Percentiles rank a stretch among this genome's conserved stretches.
Conservation (phyloP, 108 stramenopile species). For the Cyclostephanos tholiformis region DNA sequence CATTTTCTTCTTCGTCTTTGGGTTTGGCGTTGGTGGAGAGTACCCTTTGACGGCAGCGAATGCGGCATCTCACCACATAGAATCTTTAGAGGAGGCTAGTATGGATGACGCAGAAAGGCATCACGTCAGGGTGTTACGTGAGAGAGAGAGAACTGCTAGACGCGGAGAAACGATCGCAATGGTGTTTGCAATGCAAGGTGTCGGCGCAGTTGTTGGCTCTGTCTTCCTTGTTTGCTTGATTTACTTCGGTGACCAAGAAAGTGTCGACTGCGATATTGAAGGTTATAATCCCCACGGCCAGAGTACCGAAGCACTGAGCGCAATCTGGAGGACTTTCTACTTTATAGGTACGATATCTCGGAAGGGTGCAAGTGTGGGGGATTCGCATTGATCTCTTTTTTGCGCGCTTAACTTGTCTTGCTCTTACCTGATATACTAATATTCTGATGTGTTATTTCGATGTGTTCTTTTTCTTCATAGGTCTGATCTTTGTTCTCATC, state of each 20-base stretch:
- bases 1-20: slow-evolving; percentile 38
- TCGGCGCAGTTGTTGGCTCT: slow-evolving; percentile 32
- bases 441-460: no score
- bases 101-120: slow-evolving; percentile 24
- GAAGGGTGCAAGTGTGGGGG: no score
- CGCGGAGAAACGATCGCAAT: slow-evolving; percentile 36
- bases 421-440: no score
- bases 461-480: slow-evolving; percentile 4
- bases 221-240: slow-evolving; percentile 33
- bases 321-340: slow-evolving; percentile 28
- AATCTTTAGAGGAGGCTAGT: slow-evolving; percentile 21
- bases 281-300: slow-evolving; percentile 17
- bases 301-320: slow-evolving; percentile 1
- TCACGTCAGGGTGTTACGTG: slow-evolving; percentile 9
- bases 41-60: slow-evolving; percentile 17
- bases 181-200: slow-evolving; percentile 47
- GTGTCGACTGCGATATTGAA: slow-evolving; percentile 12
- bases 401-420: no score
- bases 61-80: slow-evolving; percentile 26
- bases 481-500: slow-evolving; percentile 31
- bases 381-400: no score
- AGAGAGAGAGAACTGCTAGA: slow-evolving; percentile 3
- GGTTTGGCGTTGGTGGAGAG: slow-evolving; percentile 45
- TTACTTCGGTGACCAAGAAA: slow-evolving; percentile 21
- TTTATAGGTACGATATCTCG: slow-evolving; percentile 22